Conservation (phyloP, 768 basidiomycete genomes). For the Omphalotus guepiniiformis region DNA sequence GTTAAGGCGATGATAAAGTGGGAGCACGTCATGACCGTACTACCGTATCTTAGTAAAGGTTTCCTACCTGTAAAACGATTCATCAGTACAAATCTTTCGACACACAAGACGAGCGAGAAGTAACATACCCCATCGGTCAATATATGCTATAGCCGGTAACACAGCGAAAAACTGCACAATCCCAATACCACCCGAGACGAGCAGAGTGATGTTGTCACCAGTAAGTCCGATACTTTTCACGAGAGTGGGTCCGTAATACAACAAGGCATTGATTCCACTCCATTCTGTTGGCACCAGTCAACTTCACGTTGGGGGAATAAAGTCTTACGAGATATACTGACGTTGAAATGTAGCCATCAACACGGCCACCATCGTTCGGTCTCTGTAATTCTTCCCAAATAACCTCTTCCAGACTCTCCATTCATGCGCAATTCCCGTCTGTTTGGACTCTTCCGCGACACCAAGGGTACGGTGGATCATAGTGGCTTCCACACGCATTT, state of each 20-base stretch:
- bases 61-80: constrained; percentile 46
- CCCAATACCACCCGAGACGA: constrained; percentile 77
- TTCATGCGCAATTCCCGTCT: constrained; percentile 27
- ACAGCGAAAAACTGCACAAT: constrained; percentile 76
- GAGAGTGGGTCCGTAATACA: constrained; percentile 79
- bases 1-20: constrained; percentile 64
- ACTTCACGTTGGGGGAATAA: background rate
- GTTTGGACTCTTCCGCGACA: constrained; percentile 15
- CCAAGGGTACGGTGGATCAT: constrained; percentile 39
- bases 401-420: constrained; percentile 51
- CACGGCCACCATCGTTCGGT: constrained; percentile 65
- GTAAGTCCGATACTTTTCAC: constrained; percentile 59
- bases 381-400: constrained; percentile 47
- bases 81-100: too few species aligned
- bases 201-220: constrained; percentile 53
- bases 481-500: constrained; percentile 66
- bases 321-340: constrained; percentile 28
- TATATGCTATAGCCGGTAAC: constrained; percentile 64
- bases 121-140: constrained; percentile 57
- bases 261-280: constrained; percentile 81
- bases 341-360: constrained; percentile 84
- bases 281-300: constrained; percentile 48
- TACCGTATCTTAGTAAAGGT: constrained; percentile 62
- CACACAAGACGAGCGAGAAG: background rate
- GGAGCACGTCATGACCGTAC: constrained; percentile 56